These are phyloP conservation scores for Penicillium glabrum DNA, from an alignment of 2,329 filamentous ascomycete species.

Conservation along the genomic window DNA sequence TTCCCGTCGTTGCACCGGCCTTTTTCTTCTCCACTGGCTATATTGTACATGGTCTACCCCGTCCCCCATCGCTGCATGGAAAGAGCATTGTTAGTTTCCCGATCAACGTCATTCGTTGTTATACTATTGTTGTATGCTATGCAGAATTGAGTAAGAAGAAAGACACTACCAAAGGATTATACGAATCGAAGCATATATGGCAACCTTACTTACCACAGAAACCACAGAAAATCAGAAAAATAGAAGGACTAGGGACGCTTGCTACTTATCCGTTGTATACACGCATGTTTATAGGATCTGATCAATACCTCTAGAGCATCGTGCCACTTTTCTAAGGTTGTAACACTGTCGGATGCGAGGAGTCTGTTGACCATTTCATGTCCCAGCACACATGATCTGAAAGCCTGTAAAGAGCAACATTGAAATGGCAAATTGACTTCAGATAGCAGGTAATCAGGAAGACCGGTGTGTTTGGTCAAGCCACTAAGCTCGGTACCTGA, in stretches of 20 bases:
- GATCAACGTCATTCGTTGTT: background rate
- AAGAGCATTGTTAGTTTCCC: background rate
- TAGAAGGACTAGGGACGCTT: background rate
- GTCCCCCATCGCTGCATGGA: slow-evolving; percentile 6
- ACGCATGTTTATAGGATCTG: background rate
- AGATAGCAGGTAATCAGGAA: background rate
- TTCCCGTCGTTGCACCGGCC: slow-evolving; percentile 6
- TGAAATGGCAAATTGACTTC: background rate
- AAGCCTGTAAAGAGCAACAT: background rate
- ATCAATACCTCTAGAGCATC: slow-evolving; percentile 8
- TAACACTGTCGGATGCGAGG: slow-evolving; percentile 8
- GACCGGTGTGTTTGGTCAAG: background rate
- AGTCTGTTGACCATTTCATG: slow-evolving; percentile 9
- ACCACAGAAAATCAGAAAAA: background rate
- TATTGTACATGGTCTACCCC: background rate
- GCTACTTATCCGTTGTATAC: background rate
- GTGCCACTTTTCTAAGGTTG: background rate
- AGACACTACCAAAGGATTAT: background rate
- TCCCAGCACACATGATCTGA: slow-evolving; percentile 5
- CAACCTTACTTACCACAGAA: background rate
- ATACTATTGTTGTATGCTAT: background rate
- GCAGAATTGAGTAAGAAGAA: background rate
- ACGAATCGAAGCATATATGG: background rate
- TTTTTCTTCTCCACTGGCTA: background rate
- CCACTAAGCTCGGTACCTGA: slow-evolving; percentile 21